Evolutionary conservation across 1,284 basidiomycete genomes (phyloP).

Genomic region (Pseudozyma pruni): DNA sequence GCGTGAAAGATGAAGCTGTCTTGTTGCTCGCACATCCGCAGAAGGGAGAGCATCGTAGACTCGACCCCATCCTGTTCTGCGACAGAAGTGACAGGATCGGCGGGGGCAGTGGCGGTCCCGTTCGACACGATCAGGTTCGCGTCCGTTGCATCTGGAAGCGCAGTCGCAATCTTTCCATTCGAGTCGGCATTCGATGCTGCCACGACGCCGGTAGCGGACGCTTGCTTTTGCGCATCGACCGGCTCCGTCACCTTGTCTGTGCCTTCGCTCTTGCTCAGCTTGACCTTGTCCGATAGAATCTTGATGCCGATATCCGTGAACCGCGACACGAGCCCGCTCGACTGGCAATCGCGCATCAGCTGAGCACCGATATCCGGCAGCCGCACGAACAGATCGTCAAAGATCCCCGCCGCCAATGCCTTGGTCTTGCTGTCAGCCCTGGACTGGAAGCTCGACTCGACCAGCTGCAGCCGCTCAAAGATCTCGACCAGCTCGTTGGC

Average conservation of each 20-base stretch:
- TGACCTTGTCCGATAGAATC: slow-evolving; percentile 29
- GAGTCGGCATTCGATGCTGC: background rate
- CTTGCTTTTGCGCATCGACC: background rate
- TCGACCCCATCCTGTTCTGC: slow-evolving; percentile 8
- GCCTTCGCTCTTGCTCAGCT: background rate
- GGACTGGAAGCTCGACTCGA: slow-evolving; percentile 47
- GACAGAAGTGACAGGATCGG: background rate
- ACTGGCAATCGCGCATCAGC: slow-evolving; percentile 37
- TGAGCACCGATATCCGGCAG: slow-evolving; percentile 36
- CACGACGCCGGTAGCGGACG: background rate
- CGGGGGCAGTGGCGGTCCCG: background rate
- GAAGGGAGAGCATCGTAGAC: slow-evolving; percentile 21
- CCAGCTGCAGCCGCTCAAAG: slow-evolving; percentile 41
- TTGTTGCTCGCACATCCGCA: slow-evolving; percentile 45
- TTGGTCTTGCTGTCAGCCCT: slow-evolving; percentile 46
- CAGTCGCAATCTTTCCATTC: no score
- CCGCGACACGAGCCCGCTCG: slow-evolving; percentile 26
- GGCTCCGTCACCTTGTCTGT: background rate
- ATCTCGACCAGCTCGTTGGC: slow-evolving; percentile 44
- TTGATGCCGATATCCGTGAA: slow-evolving; percentile 47
- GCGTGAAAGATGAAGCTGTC: slow-evolving; percentile 36
- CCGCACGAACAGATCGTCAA: slow-evolving; percentile 34
- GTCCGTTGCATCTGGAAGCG: no score
- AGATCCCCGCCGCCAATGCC: slow-evolving; percentile 37
- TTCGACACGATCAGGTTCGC: background rate